phyloP scores from a whole-genome alignment of 345 rosid species.

The Garcia nutans region DNA sequence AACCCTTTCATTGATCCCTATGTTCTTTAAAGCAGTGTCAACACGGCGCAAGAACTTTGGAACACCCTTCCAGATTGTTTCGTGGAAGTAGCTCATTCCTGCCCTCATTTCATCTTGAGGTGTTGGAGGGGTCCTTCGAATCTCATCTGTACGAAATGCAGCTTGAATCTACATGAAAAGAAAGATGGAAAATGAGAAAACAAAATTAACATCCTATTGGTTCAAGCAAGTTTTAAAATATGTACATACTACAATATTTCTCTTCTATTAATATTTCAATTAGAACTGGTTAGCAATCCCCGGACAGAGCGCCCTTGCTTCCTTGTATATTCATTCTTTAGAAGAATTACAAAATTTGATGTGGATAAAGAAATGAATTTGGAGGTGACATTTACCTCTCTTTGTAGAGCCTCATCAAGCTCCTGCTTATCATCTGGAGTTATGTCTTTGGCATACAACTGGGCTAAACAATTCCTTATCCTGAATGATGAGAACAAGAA shows the following conservation, averaged over 20 bases:
- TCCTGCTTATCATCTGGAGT: conserved; percentile 99
- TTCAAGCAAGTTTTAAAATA: neutral
- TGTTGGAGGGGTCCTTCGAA: conserved; percentile 93
- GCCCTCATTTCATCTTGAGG: conserved; percentile 99
- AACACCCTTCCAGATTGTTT: conserved; percentile 98
- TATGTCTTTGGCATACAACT: conserved; percentile 85
- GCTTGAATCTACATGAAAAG: conserved; percentile 84
- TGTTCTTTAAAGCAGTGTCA: conserved; percentile 94
- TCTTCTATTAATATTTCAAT: too few species aligned
- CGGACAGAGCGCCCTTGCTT: too few species aligned
- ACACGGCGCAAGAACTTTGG: conserved; percentile 97
- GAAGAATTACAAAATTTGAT: neutral
- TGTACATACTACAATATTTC: neutral
- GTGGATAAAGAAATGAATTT: conserved; percentile 1
- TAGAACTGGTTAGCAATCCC: too few species aligned
- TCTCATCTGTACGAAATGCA: conserved; percentile 98
- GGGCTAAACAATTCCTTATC: conserved; percentile 85
- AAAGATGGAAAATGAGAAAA: neutral
- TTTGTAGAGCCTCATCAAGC: conserved; percentile 92
- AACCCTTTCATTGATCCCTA: conserved; percentile 87
- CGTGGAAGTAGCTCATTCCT: conserved; percentile 99
- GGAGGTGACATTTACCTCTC: conserved; percentile 56
- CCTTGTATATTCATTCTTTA: neutral
- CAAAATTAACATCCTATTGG: neutral
- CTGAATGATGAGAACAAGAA: conserved; percentile 33